Base-by-base conservation (phyloP, 208 protist genomes). In the Acanthamoeba royreba region DNA sequence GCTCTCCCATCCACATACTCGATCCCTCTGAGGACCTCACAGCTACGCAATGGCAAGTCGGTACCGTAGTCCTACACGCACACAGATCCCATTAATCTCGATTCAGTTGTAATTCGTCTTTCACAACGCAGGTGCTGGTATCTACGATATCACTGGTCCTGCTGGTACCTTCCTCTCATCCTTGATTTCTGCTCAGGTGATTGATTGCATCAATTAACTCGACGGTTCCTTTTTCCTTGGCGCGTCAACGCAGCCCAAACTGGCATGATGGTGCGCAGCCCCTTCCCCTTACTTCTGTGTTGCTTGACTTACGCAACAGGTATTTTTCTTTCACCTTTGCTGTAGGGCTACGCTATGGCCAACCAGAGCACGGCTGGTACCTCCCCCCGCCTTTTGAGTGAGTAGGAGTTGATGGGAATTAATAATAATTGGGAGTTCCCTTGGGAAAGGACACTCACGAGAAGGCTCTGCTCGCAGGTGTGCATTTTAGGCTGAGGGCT, bases 91-190 rank as follows among this genome's bases (percentile, higher is more conserved):
- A n/a, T n/a, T n/a, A n/a, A n/a, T n/a, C n/a, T n/a, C n/a, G n/a
- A 40, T 79, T 58, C 52, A n/a, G 28, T n/a, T 7, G n/a, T 43
- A 22, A 45, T 46, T 35, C 31, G 8, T 72, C 55, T 47, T 40
- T 79, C 31, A 17, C 4, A 19, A 55, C 9, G 9, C 38, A 79
- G 95, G 95, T 92, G 40, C 86, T 11, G 95, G 95, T 47, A 96
- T 96, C 4, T 96, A 94, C 74, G 95, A 96, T 77, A 95, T 96
- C 47, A 96, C 95, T 22, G 95, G 95, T 31, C 95, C 95, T 42
- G 95, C 94, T 13, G 93, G 79, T 79, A 79, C 42, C 17, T 79
- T 11, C 8, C 1, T 8, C n/a, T 69, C 58, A 31, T n/a, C 8
- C 63, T 43, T 22, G 1, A n/a, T 74, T 3, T 2, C 33, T 5